phyloP scores from a whole-genome alignment of 2,329 filamentous ascomycete species.

The Penicillium crustosum region DNA sequence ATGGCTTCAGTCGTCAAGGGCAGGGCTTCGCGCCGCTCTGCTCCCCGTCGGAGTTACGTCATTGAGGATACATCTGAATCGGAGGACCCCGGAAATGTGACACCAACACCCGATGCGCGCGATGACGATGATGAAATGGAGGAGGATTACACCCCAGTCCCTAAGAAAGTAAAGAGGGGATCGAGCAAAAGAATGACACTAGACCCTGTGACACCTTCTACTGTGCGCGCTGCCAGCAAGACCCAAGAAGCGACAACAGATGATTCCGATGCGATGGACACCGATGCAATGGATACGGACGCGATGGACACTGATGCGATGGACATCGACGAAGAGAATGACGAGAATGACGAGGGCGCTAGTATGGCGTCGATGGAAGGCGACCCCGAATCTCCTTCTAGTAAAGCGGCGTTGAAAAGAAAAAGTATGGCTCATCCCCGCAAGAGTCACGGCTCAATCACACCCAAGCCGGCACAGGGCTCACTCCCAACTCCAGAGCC shows the following conservation, averaged over 20 bases:
- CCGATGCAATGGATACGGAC: conserved; percentile 53
- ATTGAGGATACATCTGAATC: conserved; percentile 79
- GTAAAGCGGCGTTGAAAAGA: conserved; percentile 65
- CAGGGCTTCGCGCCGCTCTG: conserved; percentile 60
- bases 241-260: conserved; percentile 48
- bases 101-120: conserved; percentile 42
- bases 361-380: conserved; percentile 40
- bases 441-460: conserved; percentile 45
- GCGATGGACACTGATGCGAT: conserved; percentile 53
- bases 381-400: conserved; percentile 56
- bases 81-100: conserved; percentile 56
- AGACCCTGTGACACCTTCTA: conserved; percentile 48
- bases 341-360: conserved; percentile 28
- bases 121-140: conserved; percentile 59
- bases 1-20: conserved; percentile 46
- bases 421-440: conserved; percentile 56
- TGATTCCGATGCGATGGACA: conserved; percentile 60
- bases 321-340: conserved; percentile 29
- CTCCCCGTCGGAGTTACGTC: conserved; percentile 68
- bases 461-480: conserved; percentile 40
- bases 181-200: conserved; percentile 56
- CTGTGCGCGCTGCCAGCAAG: conserved; percentile 31
- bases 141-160: conserved; percentile 78
- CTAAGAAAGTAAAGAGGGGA: conserved; percentile 59
- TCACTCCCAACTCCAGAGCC: conserved; percentile 51